Conservation (phyloP, 2,329 filamentous ascomycete species). For the Trichoderma sp. region DNA sequence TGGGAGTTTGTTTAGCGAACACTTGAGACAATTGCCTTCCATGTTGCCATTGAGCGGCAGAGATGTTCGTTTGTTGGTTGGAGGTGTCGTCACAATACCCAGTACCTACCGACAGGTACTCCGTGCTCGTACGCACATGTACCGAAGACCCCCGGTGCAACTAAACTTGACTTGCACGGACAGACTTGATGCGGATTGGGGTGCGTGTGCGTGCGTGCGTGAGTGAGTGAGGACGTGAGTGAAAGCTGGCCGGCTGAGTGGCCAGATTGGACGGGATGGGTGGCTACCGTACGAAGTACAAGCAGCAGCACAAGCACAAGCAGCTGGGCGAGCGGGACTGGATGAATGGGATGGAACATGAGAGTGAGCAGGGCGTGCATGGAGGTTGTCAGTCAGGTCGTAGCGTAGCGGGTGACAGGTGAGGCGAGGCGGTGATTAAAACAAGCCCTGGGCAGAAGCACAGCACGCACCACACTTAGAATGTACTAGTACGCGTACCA, state of each 20-base stretch:
- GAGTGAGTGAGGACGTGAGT: neutral
- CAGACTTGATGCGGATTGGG: neutral
- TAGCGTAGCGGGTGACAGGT: slow-evolving; percentile 16
- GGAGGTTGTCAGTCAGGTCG: slow-evolving; percentile 13
- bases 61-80: neutral
- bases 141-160: neutral
- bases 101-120: neutral
- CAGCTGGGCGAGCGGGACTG: neutral
- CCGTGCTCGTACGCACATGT: neutral
- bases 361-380: slow-evolving; percentile 11
- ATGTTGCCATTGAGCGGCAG: neutral
- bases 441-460: slow-evolving; percentile 12
- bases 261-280: neutral
- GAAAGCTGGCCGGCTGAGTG: neutral
- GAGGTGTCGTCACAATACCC: neutral
- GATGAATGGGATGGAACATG: neutral
- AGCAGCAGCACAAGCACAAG: neutral
- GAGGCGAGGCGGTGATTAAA: slow-evolving; percentile 18
- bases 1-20: neutral
- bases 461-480: slow-evolving; percentile 3
- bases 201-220: neutral
- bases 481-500: slow-evolving; percentile 10
- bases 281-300: neutral
- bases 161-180: neutral
- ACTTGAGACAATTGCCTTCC: neutral